Conservation (phyloP, 2,329 filamentous ascomycete genomes). For the Aspergillus sergii region DNA sequence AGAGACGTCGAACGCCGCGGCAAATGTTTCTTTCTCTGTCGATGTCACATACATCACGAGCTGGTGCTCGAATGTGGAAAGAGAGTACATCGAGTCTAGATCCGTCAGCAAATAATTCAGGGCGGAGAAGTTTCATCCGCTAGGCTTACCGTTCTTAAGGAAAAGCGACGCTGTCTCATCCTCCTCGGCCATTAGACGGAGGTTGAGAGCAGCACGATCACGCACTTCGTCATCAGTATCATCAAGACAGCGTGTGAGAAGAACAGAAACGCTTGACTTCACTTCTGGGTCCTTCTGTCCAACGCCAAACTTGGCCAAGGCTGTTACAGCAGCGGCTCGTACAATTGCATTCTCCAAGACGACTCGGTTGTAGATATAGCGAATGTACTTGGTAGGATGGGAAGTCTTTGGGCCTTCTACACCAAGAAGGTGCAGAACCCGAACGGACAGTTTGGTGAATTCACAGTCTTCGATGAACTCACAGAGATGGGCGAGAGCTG, state of each 20-base stretch:
- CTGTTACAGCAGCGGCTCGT: slow-evolving; percentile 90
- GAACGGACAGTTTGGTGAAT: slow-evolving; percentile 95
- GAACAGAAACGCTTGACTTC: slow-evolving; percentile 90
- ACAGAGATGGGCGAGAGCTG: slow-evolving; percentile 88
- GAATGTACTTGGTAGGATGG: slow-evolving; percentile 97
- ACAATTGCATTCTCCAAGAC: slow-evolving; percentile 97
- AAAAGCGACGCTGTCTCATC: slow-evolving; percentile 84
- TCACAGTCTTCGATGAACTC: slow-evolving; percentile 99
- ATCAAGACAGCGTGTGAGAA: slow-evolving; percentile 90
- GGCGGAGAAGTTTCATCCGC: background rate
- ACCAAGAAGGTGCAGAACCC: slow-evolving; percentile 91
- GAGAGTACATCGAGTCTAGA: slow-evolving; percentile 88
- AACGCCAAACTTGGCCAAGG: slow-evolving; percentile 94
- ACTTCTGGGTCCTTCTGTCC: slow-evolving; percentile 95
- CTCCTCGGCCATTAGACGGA: slow-evolving; percentile 89
- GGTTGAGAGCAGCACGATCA: slow-evolving; percentile 89
- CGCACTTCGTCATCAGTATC: slow-evolving; percentile 97
- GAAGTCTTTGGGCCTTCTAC: slow-evolving; percentile 93
- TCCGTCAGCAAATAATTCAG: slow-evolving; percentile 22
- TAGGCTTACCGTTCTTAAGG: slow-evolving; percentile 79
- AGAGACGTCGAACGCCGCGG: slow-evolving; percentile 83
- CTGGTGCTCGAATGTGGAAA: slow-evolving; percentile 94
- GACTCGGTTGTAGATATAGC: slow-evolving; percentile 98
- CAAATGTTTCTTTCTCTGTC: slow-evolving; percentile 83
- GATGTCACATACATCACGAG: slow-evolving; percentile 97